Evolutionary conservation across 352 stramenopile genomes (phyloP).

Genomic region (Lagenidium giganteum): DNA sequence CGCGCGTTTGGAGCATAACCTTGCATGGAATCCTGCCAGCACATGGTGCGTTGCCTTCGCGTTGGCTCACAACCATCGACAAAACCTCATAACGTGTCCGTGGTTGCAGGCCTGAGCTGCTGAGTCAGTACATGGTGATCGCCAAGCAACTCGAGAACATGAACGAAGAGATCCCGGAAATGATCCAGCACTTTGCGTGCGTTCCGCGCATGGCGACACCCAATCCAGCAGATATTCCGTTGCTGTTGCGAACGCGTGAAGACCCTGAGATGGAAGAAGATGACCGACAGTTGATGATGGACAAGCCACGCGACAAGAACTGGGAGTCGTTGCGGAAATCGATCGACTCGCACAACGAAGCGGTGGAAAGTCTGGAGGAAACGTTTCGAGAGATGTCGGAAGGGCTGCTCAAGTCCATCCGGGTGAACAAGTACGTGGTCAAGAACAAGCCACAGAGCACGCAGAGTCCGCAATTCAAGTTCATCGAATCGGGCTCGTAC

Average conservation of each 20-base stretch:
- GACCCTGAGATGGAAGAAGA: constrained; percentile 84
- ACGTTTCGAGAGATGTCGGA: constrained; percentile 84
- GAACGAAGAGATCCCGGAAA: constrained; percentile 82
- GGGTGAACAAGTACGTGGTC: constrained; percentile 82
- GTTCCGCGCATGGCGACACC: constrained; percentile 79
- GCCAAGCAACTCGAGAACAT: constrained; percentile 87
- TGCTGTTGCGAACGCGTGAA: constrained; percentile 75
- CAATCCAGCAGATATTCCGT: constrained; percentile 69
- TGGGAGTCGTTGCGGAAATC: constrained; percentile 63
- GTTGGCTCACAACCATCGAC: too few relatives aligned
- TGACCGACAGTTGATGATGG: constrained; percentile 65
- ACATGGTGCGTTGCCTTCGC: constrained; percentile 39
- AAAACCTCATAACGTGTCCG: not conserved
- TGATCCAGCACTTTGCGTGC: constrained; percentile 82
- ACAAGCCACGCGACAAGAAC: constrained; percentile 63
- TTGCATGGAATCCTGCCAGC: constrained; percentile 75
- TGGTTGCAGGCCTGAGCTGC: constrained; percentile 58
- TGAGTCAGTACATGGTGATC: constrained; percentile 85
- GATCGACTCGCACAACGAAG: constrained; percentile 60
- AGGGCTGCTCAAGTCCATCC: constrained; percentile 74
- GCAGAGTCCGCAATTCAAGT: constrained; percentile 79
- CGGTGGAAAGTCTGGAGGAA: constrained; percentile 74
- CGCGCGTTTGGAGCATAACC: constrained; percentile 63
- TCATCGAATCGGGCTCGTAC: constrained; percentile 80
- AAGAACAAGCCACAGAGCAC: constrained; percentile 76